phyloP scores from a whole-genome alignment of 2,329 filamentous ascomycete species.

The Sporothrix humicola region DNA sequence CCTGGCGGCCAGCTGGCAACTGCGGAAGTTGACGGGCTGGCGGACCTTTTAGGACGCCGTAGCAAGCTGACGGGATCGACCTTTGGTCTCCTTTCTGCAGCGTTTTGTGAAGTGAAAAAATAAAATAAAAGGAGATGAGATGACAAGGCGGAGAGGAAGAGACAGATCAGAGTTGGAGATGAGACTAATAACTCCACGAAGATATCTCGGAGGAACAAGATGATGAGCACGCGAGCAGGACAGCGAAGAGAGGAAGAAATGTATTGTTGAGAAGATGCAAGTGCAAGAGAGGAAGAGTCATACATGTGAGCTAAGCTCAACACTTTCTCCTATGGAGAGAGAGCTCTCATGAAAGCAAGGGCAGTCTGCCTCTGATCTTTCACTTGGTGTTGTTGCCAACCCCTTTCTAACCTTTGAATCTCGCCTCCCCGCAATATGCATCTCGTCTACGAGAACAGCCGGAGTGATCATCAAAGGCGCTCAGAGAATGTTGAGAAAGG shows the following conservation, averaged over 20 bases:
- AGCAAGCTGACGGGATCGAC: background rate
- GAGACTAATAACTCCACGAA: background rate
- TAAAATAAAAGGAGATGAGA: background rate
- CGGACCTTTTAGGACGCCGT: background rate
- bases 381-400: no score
- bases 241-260: background rate
- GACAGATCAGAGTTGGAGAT: background rate
- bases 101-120: background rate
- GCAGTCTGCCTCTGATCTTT: background rate
- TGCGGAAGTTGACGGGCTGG: slow-evolving; percentile 3
- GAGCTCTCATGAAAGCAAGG: background rate
- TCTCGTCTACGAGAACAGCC: background rate
- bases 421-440: background rate
- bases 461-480: background rate
- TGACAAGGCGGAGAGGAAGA: background rate
- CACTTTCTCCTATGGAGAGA: background rate
- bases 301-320: background rate
- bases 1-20: background rate
- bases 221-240: background rate
- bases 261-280: background rate
- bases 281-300: background rate
- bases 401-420: background rate
- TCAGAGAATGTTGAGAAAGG: background rate
- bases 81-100: background rate
- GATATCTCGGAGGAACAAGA: slow-evolving; percentile 4